Evolutionary conservation across 2,329 filamentous ascomycete species (phyloP).

Genomic region (Stachybotrys chartarum): DNA sequence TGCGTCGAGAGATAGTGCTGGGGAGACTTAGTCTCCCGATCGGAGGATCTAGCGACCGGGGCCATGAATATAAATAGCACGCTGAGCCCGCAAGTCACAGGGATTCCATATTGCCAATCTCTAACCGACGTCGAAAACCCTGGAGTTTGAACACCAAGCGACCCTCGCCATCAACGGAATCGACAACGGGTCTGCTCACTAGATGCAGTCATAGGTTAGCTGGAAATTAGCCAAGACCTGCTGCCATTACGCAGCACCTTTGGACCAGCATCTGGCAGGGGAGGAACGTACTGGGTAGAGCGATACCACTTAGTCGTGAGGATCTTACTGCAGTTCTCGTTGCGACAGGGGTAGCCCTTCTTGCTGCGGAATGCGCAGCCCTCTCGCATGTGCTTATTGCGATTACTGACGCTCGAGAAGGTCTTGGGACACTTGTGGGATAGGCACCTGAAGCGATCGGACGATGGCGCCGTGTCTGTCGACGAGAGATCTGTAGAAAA

Average conservation of each 20-base stretch:
- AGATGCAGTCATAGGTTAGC: background rate
- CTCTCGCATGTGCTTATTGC: conserved; percentile 22
- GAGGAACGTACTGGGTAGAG: conserved; percentile 9
- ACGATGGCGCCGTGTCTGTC: conserved; percentile 3
- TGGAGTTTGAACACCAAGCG: background rate
- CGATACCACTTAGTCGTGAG: conserved; percentile 21
- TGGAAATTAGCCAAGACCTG: background rate
- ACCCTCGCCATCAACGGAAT: conserved; percentile 3
- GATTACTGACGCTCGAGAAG: conserved; percentile 21
- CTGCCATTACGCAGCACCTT: too few relatives aligned
- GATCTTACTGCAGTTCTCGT: conserved; percentile 13
- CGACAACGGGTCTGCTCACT: conserved; percentile 17
- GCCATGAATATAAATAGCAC: background rate
- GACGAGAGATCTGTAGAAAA: conserved; percentile 6
- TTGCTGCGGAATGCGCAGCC: conserved; percentile 16
- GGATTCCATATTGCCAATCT: background rate
- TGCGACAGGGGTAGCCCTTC: conserved; percentile 16
- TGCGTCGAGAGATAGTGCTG: background rate
- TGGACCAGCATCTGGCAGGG: too few relatives aligned
- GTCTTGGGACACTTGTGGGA: conserved; percentile 15
- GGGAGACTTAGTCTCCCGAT: background rate
- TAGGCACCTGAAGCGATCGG: conserved; percentile 10
- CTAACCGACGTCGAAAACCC: too few relatives aligned
- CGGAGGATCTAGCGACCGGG: background rate
- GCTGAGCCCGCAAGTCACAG: background rate